Evolutionary conservation across 116 monocot species (phyloP).

Genomic region (Iris pallida): DNA sequence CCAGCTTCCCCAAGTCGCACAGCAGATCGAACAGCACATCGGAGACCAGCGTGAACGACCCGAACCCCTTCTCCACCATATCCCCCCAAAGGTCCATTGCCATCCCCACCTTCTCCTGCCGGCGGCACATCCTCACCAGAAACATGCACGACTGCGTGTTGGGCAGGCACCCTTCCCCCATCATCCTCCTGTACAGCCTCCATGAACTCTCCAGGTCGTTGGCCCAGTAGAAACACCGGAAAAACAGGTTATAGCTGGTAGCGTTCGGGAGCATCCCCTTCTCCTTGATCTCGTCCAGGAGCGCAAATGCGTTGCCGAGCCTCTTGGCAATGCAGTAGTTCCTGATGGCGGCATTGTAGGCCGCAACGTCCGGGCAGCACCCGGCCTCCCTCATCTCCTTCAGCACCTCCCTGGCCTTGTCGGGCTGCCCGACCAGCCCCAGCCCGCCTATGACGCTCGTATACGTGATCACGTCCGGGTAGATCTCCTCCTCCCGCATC

Average conservation of each 20-base stretch:
- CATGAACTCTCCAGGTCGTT: conserved; percentile 55
- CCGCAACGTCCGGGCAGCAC: conserved; percentile 66
- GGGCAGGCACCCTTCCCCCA: conserved; percentile 54
- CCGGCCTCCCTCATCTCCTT: conserved; percentile 85
- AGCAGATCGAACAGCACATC: conserved; percentile 83
- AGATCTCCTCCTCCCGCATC: conserved; percentile 61
- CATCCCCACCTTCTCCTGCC: conserved; percentile 52
- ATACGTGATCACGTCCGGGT: conserved; percentile 67
- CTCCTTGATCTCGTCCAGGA: conserved; percentile 70
- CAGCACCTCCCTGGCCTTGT: conserved; percentile 61
- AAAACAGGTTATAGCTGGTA: conserved; percentile 75
- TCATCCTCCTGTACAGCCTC: conserved; percentile 67
- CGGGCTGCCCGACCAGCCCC: conserved; percentile 76
- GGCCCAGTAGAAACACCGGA: conserved; percentile 72
- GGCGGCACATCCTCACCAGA: conserved; percentile 49
- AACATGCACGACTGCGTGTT: conserved; percentile 91
- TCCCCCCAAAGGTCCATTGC: conserved; percentile 80
- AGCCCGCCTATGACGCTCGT: conserved; percentile 84
- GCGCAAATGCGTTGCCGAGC: conserved; percentile 44
- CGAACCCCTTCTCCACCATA: conserved; percentile 80
- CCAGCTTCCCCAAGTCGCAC: conserved; percentile 73
- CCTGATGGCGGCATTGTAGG: conserved; percentile 80
- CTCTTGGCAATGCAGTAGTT: conserved; percentile 94
- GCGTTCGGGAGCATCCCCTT: conserved; percentile 58
- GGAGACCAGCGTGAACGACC: conserved; percentile 61